Evolutionary conservation across 2,329 filamentous ascomycete genomes (phyloP).

Genomic region (Ambrosiella beaveri): DNA sequence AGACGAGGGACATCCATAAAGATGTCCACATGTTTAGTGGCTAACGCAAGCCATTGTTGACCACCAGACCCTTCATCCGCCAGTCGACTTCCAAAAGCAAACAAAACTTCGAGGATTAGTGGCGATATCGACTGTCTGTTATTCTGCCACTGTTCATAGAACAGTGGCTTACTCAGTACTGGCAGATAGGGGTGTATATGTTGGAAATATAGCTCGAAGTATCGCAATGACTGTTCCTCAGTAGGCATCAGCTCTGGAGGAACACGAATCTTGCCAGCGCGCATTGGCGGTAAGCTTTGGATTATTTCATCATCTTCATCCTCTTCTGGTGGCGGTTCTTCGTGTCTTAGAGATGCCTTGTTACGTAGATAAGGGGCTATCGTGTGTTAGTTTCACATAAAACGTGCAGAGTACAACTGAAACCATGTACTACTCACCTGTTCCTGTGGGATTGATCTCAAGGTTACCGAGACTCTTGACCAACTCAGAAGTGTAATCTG

Average conservation of each 20-base stretch:
- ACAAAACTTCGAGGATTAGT: slow-evolving; percentile 73
- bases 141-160: slow-evolving; percentile 81
- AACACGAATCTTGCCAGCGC: slow-evolving; percentile 61
- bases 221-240: slow-evolving; percentile 63
- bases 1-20: slow-evolving; percentile 85
- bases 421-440: slow-evolving; percentile 41
- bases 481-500: slow-evolving; percentile 54
- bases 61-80: slow-evolving; percentile 71
- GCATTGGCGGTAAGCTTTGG: slow-evolving; percentile 48
- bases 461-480: slow-evolving; percentile 70
- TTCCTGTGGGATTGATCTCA: slow-evolving; percentile 71
- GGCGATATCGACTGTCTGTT: slow-evolving; percentile 76
- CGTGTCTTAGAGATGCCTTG: slow-evolving; percentile 31
- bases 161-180: slow-evolving; percentile 62
- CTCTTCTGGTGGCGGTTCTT: slow-evolving; percentile 49
- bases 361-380: slow-evolving; percentile 71
- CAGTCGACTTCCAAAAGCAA: slow-evolving; percentile 72
- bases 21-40: slow-evolving; percentile 80
- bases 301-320: slow-evolving; percentile 60
- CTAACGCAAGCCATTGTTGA: slow-evolving; percentile 82
- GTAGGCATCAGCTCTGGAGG: slow-evolving; percentile 86
- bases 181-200: slow-evolving; percentile 89
- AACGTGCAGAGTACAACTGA: not conserved
- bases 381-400: slow-evolving; percentile 1
- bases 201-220: slow-evolving; percentile 79